Base-by-base conservation (phyloP, 164 flowering plant species). In the Macadamia integrifolia region DNA sequence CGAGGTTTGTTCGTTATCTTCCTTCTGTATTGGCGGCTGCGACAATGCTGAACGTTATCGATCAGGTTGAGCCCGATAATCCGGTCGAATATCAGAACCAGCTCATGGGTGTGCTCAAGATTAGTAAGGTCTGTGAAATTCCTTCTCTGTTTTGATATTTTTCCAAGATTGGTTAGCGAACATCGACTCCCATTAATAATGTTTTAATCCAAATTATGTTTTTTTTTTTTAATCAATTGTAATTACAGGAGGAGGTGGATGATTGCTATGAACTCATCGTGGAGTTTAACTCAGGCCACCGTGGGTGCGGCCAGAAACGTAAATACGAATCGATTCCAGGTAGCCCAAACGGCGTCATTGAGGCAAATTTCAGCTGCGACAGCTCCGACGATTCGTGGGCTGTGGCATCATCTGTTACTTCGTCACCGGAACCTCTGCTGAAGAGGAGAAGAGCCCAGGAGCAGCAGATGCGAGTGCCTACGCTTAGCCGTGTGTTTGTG, bases 11-110 rank as follows among this genome's bases (percentile, higher is more conserved):
- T 60, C 32, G 67, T 52, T 78, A 78, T 77, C 80, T 72, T 61
- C 83, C 87, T 17, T 92, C 96, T 6, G 79, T 84, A 6, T 31
- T 89, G 58, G 96, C 96, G 59, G 68, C 93, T 69, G 94, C 95
- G 0, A 77, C 82, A 82, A 89, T 92, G 89, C 76, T 83, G 74
- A 74, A 79, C 65, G 88, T 82, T 17, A 84, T 85, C 49, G 74
- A 80, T 66, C 85, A 87, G 72, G 63, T 87, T 66, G 87, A 83
- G 75, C 81, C 87, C 35, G 70, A 68, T 68, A 81, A 80, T 72
- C 74, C 79, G 1, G 30, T 72, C 32, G 84, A 85, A 50, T 86
- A 82, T 73, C 84, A 80, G 55, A 81, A 76, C 72, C 90, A 86
- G 78, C 84, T 92, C 3, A 64, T 89, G 84, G 76, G 65, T 69